Evolutionary conservation across 345 rosid genomes (phyloP).

Genomic region (Acer campestre): DNA sequence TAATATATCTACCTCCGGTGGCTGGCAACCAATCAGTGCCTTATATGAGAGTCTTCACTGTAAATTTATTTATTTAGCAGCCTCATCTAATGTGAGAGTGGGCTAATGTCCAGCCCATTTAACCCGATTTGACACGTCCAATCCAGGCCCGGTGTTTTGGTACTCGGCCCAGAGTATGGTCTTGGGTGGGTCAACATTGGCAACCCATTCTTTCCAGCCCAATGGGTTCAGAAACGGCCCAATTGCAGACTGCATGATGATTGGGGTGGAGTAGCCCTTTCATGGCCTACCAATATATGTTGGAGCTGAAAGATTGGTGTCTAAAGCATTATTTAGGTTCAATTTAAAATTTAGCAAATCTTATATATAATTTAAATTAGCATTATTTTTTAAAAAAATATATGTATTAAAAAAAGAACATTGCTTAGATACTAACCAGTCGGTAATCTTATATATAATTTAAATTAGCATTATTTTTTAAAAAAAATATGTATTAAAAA

Average conservation of each 20-base stretch:
- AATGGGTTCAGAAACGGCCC: conserved; percentile 43
- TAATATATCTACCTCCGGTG: too few species aligned
- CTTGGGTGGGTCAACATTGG: conserved; percentile 60
- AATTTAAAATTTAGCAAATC: too few species aligned
- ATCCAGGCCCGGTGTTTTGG: conserved; percentile 58
- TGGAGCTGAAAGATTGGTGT: conserved; percentile 37
- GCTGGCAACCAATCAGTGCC: conserved; percentile 50
- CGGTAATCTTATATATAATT: too few species aligned
- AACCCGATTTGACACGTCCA: conserved; percentile 45
- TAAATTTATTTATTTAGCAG: conserved; percentile 36
- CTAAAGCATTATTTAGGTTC: background rate
- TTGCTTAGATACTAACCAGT: too few species aligned
- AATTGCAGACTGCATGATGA: conserved; percentile 67
- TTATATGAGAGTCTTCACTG: conserved; percentile 33
- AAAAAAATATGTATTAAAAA: too few species aligned
- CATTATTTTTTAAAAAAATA: too few species aligned
- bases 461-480: too few species aligned
- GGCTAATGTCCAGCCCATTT: conserved; percentile 67
- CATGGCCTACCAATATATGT: conserved; percentile 88
- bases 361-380: too few species aligned
- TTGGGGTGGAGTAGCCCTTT: conserved; percentile 69
- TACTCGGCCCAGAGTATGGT: conserved; percentile 73
- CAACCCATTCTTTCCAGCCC: conserved; percentile 80
- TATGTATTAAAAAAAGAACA: too few species aligned
- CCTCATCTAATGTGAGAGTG: conserved; percentile 42